Conservation (phyloP, 352 stramenopile genomes). For the Phytopythium chamaehyphon region DNA sequence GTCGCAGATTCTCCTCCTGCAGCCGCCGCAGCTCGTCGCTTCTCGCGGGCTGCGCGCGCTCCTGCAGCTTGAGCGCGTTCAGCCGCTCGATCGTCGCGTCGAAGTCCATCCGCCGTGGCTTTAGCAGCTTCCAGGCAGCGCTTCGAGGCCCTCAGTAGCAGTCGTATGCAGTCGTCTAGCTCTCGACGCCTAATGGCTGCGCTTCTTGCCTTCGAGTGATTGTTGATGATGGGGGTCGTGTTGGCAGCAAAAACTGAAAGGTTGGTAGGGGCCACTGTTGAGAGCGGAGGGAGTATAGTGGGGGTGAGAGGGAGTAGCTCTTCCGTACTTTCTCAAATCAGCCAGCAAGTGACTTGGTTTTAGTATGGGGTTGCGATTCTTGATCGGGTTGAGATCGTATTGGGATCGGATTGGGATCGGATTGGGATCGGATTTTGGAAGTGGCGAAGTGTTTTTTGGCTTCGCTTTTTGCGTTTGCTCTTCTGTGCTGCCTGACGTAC, state of each 20-base stretch:
- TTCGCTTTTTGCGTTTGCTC: too few species aligned
- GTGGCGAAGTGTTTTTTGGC: too few species aligned
- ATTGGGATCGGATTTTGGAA: too few species aligned
- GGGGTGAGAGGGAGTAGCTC: too few species aligned
- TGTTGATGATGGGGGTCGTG: neutral
- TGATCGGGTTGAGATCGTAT: too few species aligned
- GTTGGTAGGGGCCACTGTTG: conserved; percentile 2
- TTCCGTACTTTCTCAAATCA: too few species aligned
- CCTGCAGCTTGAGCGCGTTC: conserved; percentile 67
- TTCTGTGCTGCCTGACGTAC: too few species aligned
- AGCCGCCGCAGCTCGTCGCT: conserved; percentile 34
- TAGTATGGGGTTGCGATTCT: too few species aligned
- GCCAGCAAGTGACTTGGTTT: too few species aligned
- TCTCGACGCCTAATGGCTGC: conserved; percentile 9
- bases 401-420: too few species aligned
- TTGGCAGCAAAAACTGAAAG: neutral
- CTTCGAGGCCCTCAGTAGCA: too few species aligned
- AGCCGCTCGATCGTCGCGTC: conserved; percentile 72
- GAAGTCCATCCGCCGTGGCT: conserved; percentile 30
- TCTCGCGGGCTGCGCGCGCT: conserved; percentile 9
- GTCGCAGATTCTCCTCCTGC: conserved; percentile 41
- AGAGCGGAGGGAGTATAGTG: neutral
- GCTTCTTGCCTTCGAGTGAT: neutral
- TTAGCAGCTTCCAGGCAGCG: neutral
- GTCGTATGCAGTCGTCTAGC: too few species aligned